Evolutionary conservation across 2,329 filamentous ascomycete species (phyloP), one percentile per base, ranked within the genome.

Genomic region (Trichoderma koningiopsis): DNA sequence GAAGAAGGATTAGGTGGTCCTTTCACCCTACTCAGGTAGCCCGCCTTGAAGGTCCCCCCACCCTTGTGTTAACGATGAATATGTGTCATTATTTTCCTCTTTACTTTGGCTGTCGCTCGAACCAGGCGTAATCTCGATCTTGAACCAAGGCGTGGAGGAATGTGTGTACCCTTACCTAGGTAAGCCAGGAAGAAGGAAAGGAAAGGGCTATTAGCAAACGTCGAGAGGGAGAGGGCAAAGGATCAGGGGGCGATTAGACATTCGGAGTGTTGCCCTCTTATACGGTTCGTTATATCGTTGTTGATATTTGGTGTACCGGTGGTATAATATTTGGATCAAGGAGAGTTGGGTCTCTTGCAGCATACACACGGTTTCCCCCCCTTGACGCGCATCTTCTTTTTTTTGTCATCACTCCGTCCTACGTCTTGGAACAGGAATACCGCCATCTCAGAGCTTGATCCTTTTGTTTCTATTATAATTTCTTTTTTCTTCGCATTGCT

Each of bases 1-100:
- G 72, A 76, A 79, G 74, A 76, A 80, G 78, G 79, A 79, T 72
- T 81, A 80, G 77, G 77, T 74, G 73, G 70, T 76, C 70, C 61
- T 79, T 70, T 68, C 66, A 63, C 66, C 64, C 70, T 70, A 70
- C 13, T 58, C 35, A 37, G 68, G 57, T 33, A 57, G 71, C 60
- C 66, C 52, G 58, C 56, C 63, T 55, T 73, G 70, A 70, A 70
- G 33, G n/a, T n/a, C 49, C 58, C 27, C 57, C 58, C 27, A 49
- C 60, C 40, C 40, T 58, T 35, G 55, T 52, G 63, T 52, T 57
- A 31, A 35, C 52, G 40, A 59, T 57, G 55, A 58, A 31, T 40
- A 31, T 68, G 43, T 68, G 27, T 33, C 43, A 35, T 58, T 19
- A 60, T 68, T 55, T 16, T 61, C 43, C n/a, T 66, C 53, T 68